These are phyloP conservation scores for Scleroderma bovista DNA, from an alignment of 768 basidiomycete species.

Conservation along the genomic window DNA sequence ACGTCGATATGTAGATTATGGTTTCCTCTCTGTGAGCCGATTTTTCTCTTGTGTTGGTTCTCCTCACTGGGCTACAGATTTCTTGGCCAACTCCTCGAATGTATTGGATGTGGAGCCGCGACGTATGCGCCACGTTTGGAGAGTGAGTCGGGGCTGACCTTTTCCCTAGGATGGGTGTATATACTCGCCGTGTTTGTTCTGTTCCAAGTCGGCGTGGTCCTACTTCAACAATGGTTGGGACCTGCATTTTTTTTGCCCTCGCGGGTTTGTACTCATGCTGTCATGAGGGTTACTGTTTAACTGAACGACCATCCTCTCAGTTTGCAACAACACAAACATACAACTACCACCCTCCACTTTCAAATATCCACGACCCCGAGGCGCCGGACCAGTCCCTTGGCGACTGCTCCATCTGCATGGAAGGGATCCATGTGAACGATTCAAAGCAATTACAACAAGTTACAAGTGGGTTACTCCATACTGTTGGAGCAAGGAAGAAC, in stretches of 20 bases:
- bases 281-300: neutral
- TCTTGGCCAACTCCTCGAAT: slow-evolving; percentile 78
- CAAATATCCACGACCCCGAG: slow-evolving; percentile 56
- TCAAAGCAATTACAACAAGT: slow-evolving; percentile 31
- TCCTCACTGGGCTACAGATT: slow-evolving; percentile 48
- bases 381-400: slow-evolving; percentile 71
- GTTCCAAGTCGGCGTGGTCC: slow-evolving; percentile 54
- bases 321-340: slow-evolving; percentile 57
- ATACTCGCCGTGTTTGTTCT: slow-evolving; percentile 53
- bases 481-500: slow-evolving; percentile 43
- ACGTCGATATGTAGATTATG: slow-evolving; percentile 68
- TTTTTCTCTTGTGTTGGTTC: neutral
- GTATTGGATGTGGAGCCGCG: slow-evolving; percentile 77
- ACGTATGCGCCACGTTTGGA: slow-evolving; percentile 38
- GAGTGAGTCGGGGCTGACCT: neutral
- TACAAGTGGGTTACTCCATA: slow-evolving; percentile 34
- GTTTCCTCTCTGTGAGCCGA: slow-evolving; percentile 65
- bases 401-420: slow-evolving; percentile 94
- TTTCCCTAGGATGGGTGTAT: slow-evolving; percentile 56
- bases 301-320: slow-evolving; percentile 29
- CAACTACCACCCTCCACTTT: slow-evolving; percentile 79
- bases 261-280: slow-evolving; percentile 39
- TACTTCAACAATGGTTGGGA: slow-evolving; percentile 72
- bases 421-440: slow-evolving; percentile 60
- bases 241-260: slow-evolving; percentile 81